Percentiles rank a stretch among this genome's conserved stretches.
phyloP scores from a whole-genome alignment of 495 filamentous ascomycete genomes.

The Trichoderma asperelloides region DNA sequence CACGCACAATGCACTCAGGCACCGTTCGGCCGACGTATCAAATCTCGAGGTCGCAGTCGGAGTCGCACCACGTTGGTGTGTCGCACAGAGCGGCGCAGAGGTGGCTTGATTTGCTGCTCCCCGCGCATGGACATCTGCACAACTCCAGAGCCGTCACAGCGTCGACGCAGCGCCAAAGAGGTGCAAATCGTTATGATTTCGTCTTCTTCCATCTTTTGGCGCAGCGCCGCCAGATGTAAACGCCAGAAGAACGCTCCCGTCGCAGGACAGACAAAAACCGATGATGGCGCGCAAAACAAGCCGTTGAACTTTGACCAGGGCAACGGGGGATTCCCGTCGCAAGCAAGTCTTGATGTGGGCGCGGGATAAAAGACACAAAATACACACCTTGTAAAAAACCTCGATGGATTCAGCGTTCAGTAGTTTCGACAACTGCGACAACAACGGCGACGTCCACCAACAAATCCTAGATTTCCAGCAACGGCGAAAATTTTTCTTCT shows the following conservation, averaged over 20 bases:
- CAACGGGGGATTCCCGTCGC: background rate
- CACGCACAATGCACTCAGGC: background rate
- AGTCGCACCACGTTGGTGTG: background rate
- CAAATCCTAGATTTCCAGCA: background rate
- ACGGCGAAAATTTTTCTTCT: background rate
- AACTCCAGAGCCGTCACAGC: background rate
- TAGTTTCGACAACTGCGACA: constrained; percentile 2
- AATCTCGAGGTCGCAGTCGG: background rate
- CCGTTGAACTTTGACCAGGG: background rate
- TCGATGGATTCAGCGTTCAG: background rate
- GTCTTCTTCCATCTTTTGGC: background rate
- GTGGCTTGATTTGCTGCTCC: background rate
- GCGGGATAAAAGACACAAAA: background rate
- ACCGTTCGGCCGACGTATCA: background rate
- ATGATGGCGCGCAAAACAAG: background rate
- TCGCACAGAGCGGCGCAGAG: background rate
- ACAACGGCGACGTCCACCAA: background rate
- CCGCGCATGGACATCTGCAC: background rate
- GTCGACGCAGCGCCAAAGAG: too few relatives aligned
- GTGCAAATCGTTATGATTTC: background rate
- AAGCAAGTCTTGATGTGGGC: background rate
- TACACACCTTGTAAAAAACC: background rate
- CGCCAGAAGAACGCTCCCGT: background rate
- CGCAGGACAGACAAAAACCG: background rate
- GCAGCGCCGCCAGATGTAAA: background rate